A percentile compares a stretch with the other conserved stretches of the same genome.
phyloP scores from a whole-genome alignment of 495 filamentous ascomycete species.

The Glarea lozoyensis region DNA sequence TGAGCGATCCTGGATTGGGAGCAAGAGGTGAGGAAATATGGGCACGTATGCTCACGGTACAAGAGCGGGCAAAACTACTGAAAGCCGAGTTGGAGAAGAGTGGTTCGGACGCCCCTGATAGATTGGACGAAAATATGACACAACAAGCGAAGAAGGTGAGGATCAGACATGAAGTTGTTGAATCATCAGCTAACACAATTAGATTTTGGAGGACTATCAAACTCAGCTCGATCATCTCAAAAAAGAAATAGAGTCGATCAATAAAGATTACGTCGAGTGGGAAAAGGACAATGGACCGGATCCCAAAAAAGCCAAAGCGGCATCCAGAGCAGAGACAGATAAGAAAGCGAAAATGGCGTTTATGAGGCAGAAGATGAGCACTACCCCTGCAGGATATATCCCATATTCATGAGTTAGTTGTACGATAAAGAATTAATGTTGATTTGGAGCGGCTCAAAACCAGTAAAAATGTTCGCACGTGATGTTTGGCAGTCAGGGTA shows the following conservation, averaged over 20 bases:
- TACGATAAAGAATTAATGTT: no score
- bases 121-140: constrained; percentile 68
- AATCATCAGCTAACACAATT: constrained; percentile 20
- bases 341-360: not conserved
- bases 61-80: constrained; percentile 69
- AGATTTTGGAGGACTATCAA: constrained; percentile 89
- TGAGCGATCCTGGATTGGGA: constrained; percentile 75
- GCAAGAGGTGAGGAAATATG: constrained; percentile 91
- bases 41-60: constrained; percentile 81
- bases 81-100: constrained; percentile 70
- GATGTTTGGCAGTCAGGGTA: not conserved
- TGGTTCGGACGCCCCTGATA: constrained; percentile 39
- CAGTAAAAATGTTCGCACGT: not conserved
- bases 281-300: constrained; percentile 40
- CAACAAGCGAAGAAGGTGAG: constrained; percentile 79
- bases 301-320: constrained; percentile 1
- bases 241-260: constrained; percentile 68
- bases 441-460: no score
- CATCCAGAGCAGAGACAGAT: constrained; percentile 12
- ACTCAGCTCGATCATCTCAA: constrained; percentile 79
- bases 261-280: constrained; percentile 72
- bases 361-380: not conserved
- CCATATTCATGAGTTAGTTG: not conserved
- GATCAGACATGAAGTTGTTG: constrained; percentile 7
- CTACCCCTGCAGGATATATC: not conserved